Evolutionary conservation across 768 basidiomycete genomes (phyloP), one percentile per base, ranked within the genome.

Genomic region (Phallus indusiatus): DNA sequence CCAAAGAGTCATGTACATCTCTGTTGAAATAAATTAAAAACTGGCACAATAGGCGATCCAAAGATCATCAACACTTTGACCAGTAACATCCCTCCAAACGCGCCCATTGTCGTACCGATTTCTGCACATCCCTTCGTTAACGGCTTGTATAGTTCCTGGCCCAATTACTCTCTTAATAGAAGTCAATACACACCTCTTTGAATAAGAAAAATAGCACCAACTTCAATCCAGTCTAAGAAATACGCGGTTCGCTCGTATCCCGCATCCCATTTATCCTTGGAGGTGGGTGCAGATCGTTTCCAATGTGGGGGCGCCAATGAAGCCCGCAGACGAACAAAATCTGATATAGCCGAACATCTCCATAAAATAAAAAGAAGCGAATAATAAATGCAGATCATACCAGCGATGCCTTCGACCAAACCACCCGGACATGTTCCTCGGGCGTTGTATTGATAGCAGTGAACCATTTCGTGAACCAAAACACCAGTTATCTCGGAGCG

Each of bases 331-430:
- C 89, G 81, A 35, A 90, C 85, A 69, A 79, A 90, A 68, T 91
- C 89, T 85, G 66, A 14, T n/a, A 28, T 7, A 14, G 36, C 22
- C 34, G 35, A 35, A 1, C 4, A 50, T n/a, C n/a, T n/a, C n/a
- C n/a, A n/a, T 6, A 48, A 47, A 37, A 18, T 18, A 54, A 20
- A 33, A 11, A 7, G 11, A 51, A 48, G 22, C 47, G 28, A 21
- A 17, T 6, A 51, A 46, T 28, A n/a, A 16, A 61, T 14, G 2
- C 9, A 42, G n/a, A 42, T 42, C 74, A 47, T 60, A 85, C 88
- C 88, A 68, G 88, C 89, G 24, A 92, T 76, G 18, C 89, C 89
- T 66, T 92, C 89, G 62, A 88, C 81, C 51, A 92, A 71, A 1
- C 89, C 89, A 1, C 80, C 78, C 0, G 86, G 86, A 63, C 80